Evolutionary conservation across 192 early-diverging fungal species (phyloP).

Genomic region (Chytriomyces sp.): DNA sequence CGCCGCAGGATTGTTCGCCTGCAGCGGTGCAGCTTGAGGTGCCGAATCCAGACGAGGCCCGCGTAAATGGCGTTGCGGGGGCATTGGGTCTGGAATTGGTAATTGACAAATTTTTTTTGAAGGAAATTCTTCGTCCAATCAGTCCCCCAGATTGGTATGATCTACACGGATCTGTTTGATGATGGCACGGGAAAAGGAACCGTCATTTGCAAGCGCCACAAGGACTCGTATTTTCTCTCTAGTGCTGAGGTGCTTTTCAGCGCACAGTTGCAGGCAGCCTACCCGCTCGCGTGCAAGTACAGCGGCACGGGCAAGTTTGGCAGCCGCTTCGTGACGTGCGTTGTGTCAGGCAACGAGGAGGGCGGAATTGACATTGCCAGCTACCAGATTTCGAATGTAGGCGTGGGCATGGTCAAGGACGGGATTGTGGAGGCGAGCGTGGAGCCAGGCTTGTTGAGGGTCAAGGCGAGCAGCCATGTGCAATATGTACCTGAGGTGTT

Average conservation of each 20-base stretch:
- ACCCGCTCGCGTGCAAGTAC: slow-evolving; percentile 74
- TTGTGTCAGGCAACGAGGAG: slow-evolving; percentile 85
- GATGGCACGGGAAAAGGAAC: slow-evolving; percentile 75
- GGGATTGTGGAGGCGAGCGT: slow-evolving; percentile 88
- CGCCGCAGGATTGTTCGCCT: slow-evolving; percentile 76
- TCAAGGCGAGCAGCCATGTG: slow-evolving; percentile 69
- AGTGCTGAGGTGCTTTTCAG: slow-evolving; percentile 86
- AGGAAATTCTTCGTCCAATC: slow-evolving; percentile 7
- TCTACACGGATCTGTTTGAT: slow-evolving; percentile 91
- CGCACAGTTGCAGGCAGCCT: slow-evolving; percentile 77
- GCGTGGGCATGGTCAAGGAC: slow-evolving; percentile 87
- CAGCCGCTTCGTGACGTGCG: slow-evolving; percentile 92
- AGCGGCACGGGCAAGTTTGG: slow-evolving; percentile 79
- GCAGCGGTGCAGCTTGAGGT: slow-evolving; percentile 67
- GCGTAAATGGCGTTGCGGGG: slow-evolving; percentile 43
- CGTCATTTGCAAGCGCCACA: slow-evolving; percentile 87
- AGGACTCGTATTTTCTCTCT: slow-evolving; percentile 89
- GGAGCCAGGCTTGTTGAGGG: slow-evolving; percentile 83
- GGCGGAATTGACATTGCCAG: slow-evolving; percentile 81
- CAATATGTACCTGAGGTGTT: slow-evolving; percentile 96
- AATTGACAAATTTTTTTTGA: not conserved
- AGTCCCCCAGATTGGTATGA: slow-evolving; percentile 77
- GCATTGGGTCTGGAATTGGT: slow-evolving; percentile 48
- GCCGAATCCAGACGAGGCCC: slow-evolving; percentile 37
- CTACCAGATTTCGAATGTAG: slow-evolving; percentile 92